A percentile compares a stretch with the other conserved stretches of the same genome.
Conservation (phyloP, 108 stramenopile species). For the Cylindrotheca fusiformis region DNA sequence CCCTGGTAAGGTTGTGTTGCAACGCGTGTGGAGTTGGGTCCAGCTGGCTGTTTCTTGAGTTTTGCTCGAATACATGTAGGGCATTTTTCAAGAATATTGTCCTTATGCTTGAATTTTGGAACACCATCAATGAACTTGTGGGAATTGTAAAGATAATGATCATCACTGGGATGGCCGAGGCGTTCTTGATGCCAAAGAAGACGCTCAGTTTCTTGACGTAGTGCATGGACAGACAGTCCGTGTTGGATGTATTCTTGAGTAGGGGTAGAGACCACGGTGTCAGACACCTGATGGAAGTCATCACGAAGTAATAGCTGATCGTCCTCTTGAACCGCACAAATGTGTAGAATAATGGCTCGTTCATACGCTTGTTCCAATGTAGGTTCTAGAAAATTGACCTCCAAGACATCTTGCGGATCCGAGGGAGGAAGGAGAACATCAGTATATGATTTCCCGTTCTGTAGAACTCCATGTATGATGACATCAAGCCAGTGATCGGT, state of each 20-base stretch:
- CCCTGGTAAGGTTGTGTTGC: too few relatives aligned
- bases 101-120: too few relatives aligned
- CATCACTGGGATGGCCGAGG: slow-evolving; percentile 17
- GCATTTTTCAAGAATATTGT: slow-evolving; percentile 20
- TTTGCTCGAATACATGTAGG: slow-evolving; percentile 30
- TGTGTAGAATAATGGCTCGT: background rate
- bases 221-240: background rate
- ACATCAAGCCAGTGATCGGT: too few relatives aligned
- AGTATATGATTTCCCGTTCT: too few relatives aligned
- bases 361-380: background rate
- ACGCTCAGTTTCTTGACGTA: background rate
- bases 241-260: background rate
- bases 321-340: background rate
- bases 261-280: background rate
- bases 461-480: too few relatives aligned
- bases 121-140: slow-evolving; percentile 18
- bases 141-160: slow-evolving; percentile 14
- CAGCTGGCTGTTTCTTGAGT: slow-evolving; percentile 23
- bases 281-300: background rate
- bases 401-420: background rate
- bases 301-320: background rate
- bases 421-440: background rate
- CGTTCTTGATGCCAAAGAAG: slow-evolving; percentile 43
- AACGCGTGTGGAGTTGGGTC: slow-evolving; percentile 4
- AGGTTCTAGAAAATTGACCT: background rate